Evolutionary conservation across 2,329 filamentous ascomycete genomes (phyloP).

Genomic region (Fusarium hostae): DNA sequence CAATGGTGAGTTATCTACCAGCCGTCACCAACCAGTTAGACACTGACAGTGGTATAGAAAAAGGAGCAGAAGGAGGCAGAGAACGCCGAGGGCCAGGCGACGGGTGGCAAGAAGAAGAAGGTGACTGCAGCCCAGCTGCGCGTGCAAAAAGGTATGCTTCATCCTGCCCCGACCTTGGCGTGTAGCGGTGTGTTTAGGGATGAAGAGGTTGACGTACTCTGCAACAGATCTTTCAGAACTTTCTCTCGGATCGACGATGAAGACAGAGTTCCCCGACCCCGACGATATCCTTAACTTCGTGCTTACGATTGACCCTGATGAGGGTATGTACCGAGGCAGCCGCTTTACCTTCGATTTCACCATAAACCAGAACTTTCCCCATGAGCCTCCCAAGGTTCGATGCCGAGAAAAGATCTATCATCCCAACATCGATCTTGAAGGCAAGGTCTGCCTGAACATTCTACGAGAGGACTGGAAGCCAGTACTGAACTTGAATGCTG

Average conservation of each 20-base stretch:
- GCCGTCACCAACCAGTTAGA: not conserved
- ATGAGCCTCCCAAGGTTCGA: constrained; percentile 96
- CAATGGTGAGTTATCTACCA: constrained; percentile 74
- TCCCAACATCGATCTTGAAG: constrained; percentile 97
- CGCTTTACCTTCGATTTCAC: constrained; percentile 89
- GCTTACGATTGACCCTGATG: constrained; percentile 84
- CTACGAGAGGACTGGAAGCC: constrained; percentile 99
- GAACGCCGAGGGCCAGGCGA: constrained; percentile 77
- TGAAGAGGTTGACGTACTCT: constrained; percentile 12
- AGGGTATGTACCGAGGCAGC: constrained; percentile 88
- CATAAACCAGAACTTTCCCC: constrained; percentile 95
- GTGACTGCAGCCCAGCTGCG: constrained; percentile 95
- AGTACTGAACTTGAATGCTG: constrained; percentile 94
- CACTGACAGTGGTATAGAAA: constrained; percentile 68
- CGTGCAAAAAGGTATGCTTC: constrained; percentile 85
- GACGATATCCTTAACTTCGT: constrained; percentile 89
- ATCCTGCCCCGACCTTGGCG: not conserved
- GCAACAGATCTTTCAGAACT: constrained; percentile 80
- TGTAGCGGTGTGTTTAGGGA: not conserved
- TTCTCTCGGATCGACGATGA: constrained; percentile 82
- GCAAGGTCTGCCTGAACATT: constrained; percentile 98
- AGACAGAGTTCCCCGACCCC: constrained; percentile 81
- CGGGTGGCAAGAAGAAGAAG: constrained; percentile 93
- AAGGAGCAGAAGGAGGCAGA: constrained; percentile 97
- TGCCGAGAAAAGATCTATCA: constrained; percentile 99